Evolutionary conservation across 148 eudicot genomes (phyloP).

Genomic region (Amaranthus hypochondriacus): DNA sequence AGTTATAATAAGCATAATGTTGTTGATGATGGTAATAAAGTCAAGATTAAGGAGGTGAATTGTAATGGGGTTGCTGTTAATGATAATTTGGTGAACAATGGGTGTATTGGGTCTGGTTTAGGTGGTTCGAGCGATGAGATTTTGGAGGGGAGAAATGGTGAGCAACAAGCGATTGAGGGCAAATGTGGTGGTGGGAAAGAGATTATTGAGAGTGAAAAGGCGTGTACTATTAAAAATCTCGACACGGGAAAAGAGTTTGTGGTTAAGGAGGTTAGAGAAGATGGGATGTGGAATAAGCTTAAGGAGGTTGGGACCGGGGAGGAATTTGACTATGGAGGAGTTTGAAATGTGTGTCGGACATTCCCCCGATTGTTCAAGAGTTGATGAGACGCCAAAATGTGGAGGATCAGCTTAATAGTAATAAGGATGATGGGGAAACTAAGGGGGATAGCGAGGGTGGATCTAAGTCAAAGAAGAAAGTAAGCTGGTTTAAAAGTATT

Average conservation of each 20-base stretch:
- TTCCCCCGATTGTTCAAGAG: constrained; percentile 88
- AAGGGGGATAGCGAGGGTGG: constrained; percentile 47
- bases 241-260: constrained; percentile 93
- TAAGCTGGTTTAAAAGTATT: constrained; percentile 74
- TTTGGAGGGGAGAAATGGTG: constrained; percentile 33
- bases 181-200: constrained; percentile 23
- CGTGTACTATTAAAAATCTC: constrained; percentile 77
- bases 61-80: constrained; percentile 23
- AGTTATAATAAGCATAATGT: constrained; percentile 10
- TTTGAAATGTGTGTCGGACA: constrained; percentile 84
- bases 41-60: not conserved
- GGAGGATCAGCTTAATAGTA: constrained; percentile 38
- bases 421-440: constrained; percentile 28
- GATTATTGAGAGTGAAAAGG: constrained; percentile 22
- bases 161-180: constrained; percentile 15
- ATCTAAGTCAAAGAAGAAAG: constrained; percentile 65
- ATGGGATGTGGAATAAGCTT: constrained; percentile 75
- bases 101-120: constrained; percentile 26
- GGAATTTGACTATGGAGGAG: constrained; percentile 92
- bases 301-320: constrained; percentile 93
- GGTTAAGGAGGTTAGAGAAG: constrained; percentile 84
- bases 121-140: constrained; percentile 34
- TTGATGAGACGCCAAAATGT: constrained; percentile 90
- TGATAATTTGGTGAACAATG: constrained; percentile 30
- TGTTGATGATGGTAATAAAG: constrained; percentile 7